Evolutionary conservation across 129 eudicot genomes (phyloP).

Genomic region (Helichrysum umbraculigerum): DNA sequence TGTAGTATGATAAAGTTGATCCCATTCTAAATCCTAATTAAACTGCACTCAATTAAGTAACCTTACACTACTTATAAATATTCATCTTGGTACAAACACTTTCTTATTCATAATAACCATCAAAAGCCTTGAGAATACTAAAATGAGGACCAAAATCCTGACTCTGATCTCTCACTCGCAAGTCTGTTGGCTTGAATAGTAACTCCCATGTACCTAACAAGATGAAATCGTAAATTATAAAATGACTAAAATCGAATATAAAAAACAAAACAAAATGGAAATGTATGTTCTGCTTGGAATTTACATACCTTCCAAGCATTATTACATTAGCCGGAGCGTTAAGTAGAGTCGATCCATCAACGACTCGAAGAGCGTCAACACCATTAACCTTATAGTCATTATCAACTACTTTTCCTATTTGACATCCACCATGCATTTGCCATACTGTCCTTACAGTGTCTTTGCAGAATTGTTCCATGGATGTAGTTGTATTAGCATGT

Average conservation of each 20-base stretch:
- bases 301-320: constrained; percentile 8
- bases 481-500: neutral
- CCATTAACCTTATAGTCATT: constrained; percentile 1
- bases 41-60: no score
- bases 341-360: neutral
- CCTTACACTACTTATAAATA: no score
- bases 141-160: constrained; percentile 2
- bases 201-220: constrained; percentile 12
- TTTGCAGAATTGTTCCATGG: neutral
- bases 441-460: constrained; percentile 1
- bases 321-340: constrained; percentile 2
- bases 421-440: constrained; percentile 12
- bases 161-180: constrained; percentile 3
- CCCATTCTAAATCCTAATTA: no score
- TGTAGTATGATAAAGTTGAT: no score
- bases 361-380: neutral
- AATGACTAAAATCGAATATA: no score
- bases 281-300: no score
- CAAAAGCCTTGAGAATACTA: neutral
- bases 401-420: neutral
- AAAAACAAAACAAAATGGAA: no score
- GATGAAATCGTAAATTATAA: no score
- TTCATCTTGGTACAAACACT: no score
- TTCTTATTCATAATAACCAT: neutral
- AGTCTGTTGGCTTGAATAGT: constrained; percentile 4